A percentile compares a stretch with the other conserved stretches of the same genome.
Conservation (phyloP, 306 rosid genomes). For the Cyamopsis tetragonoloba region DNA sequence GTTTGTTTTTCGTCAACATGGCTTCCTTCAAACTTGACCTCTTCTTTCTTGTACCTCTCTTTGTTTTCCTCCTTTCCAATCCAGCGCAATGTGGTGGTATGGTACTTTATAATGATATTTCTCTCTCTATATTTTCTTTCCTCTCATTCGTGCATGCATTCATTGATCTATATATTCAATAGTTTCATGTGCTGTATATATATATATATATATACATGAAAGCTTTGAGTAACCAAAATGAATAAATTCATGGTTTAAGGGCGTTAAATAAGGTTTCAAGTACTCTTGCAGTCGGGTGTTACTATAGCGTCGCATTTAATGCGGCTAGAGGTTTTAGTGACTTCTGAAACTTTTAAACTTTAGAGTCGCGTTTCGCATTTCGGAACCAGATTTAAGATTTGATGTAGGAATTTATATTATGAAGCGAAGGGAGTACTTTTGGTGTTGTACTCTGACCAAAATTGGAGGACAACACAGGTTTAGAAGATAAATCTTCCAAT, state of each 20-base stretch:
- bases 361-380: no score
- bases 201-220: background rate
- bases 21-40: slow-evolving; percentile 23
- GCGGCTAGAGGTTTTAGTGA: no score
- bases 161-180: background rate
- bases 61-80: slow-evolving; percentile 25
- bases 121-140: background rate
- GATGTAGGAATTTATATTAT: no score
- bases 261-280: no score
- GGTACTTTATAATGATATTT: slow-evolving; percentile 30
- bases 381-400: no score
- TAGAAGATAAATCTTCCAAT: no score
- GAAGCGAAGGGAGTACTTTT: no score
- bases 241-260: background rate
- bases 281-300: no score
- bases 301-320: no score
- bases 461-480: no score
- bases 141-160: background rate
- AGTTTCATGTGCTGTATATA: background rate
- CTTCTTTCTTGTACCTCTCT: slow-evolving; percentile 13
- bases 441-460: no score
- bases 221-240: background rate
- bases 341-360: no score
- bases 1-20: slow-evolving; percentile 20
- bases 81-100: slow-evolving; percentile 22